Evolutionary conservation across 371 early-diverging fungal species (phyloP), one percentile per base, ranked within the genome.

Genomic region (Dichotomocladium elegans): DNA sequence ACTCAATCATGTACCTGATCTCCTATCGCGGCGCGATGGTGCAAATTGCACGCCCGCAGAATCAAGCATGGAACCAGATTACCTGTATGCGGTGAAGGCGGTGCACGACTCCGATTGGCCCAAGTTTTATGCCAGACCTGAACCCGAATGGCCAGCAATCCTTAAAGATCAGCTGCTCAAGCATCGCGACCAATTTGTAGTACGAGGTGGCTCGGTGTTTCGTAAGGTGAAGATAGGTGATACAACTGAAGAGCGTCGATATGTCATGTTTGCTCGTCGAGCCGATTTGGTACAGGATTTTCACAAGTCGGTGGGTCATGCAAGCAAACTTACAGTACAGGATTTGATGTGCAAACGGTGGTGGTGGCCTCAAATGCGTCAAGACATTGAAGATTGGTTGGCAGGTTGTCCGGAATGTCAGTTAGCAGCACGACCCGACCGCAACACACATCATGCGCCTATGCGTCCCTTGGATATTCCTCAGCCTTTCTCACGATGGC

Each of bases 331-430:
- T 11, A 53, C 53, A 4, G 33, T 61, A 0, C 24, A 49, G 22
- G 40, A 53, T 14, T 33, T 49, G 14, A 47, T 61, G 57, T 41
- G 47, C 22, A 46, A 57, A 22, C 35, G 57, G 0, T 52, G 43
- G 41, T 61, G 65, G 61, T 64, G 65, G 61, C 65, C 61, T 4
- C 31, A 33, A 0, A 57, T 61, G 66, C 35, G 50, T 11, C 5
- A 9, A 2, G 44, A 56, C 17, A 53, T 53, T 15, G 22, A 44
- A 35, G 21, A 19, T 1, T 57, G 41, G 37, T 26, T 61, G 3
- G 27, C 10, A 2, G 25, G n/a, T n/a, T 65, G 66, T 31, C 27
- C 19, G 11, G 25, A 19, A 11, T 65, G 62, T 22, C 66, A 60
- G 30, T 17, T 65, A 46, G 56, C 50, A 10, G 27, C 54, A 6